Conservation (phyloP, 2,329 filamentous ascomycete species). For the Aspergillus arachidicola region DNA sequence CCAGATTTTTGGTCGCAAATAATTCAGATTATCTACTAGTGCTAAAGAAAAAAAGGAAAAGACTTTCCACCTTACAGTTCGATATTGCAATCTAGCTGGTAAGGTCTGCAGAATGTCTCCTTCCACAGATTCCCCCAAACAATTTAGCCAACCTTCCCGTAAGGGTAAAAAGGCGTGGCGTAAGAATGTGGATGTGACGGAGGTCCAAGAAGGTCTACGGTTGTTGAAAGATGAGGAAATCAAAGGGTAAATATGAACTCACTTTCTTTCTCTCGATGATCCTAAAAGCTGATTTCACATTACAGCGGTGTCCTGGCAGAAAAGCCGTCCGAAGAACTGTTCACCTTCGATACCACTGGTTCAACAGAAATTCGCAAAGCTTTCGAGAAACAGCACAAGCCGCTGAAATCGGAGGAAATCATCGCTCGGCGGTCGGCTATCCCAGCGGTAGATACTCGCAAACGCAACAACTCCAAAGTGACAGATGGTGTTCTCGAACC, state of each 20-base stretch:
- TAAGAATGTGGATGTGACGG: slow-evolving; percentile 93
- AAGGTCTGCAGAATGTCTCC: slow-evolving; percentile 34
- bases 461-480: slow-evolving; percentile 70
- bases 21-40: slow-evolving; percentile 22
- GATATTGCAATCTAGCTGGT: slow-evolving; percentile 12
- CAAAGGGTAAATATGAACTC: slow-evolving; percentile 64
- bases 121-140: slow-evolving; percentile 65
- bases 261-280: background rate
- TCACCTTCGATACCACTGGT: slow-evolving; percentile 76
- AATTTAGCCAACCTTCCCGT: slow-evolving; percentile 84
- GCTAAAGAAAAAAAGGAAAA: slow-evolving; percentile 27
- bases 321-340: slow-evolving; percentile 79
- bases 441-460: slow-evolving; percentile 75
- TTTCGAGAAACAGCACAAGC: slow-evolving; percentile 70
- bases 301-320: slow-evolving; percentile 81
- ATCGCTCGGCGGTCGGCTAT: slow-evolving; percentile 81
- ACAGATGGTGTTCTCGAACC: slow-evolving; percentile 71
- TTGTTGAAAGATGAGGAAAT: slow-evolving; percentile 87
- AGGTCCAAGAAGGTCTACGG: slow-evolving; percentile 80
- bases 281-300: slow-evolving; percentile 18
- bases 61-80: slow-evolving; percentile 2
- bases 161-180: slow-evolving; percentile 99
- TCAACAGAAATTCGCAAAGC: slow-evolving; percentile 67
- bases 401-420: slow-evolving; percentile 88
- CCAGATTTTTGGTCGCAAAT: slow-evolving; percentile 31